phyloP scores from a whole-genome alignment of 2,329 filamentous ascomycete genomes.

The Calonectria hongkongensis region DNA sequence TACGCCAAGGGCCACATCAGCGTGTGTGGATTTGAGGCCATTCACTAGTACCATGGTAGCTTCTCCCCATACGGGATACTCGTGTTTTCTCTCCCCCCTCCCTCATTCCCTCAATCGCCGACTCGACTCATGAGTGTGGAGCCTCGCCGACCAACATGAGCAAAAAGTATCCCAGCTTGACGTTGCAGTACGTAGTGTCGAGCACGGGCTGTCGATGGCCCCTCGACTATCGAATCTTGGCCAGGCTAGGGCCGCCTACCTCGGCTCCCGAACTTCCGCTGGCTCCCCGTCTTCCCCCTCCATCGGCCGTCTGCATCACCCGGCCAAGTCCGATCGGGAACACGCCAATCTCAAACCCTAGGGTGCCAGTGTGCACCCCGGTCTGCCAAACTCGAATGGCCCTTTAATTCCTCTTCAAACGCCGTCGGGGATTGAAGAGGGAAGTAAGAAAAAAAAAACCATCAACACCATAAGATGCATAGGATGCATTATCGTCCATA shows the following conservation, averaged over 20 bases:
- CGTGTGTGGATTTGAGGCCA: too few species aligned
- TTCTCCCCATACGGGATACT: too few species aligned
- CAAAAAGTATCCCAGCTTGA: background rate
- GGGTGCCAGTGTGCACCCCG: slow-evolving; percentile 10
- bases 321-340: slow-evolving; percentile 37
- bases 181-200: slow-evolving; percentile 1
- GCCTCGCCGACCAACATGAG: background rate
- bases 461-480: slow-evolving; percentile 19
- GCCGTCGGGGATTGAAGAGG: too few species aligned
- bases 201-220: slow-evolving; percentile 27
- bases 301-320: background rate
- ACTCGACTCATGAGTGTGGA: slow-evolving; percentile 12
- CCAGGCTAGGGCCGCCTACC: slow-evolving; percentile 7
- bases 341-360: slow-evolving; percentile 29
- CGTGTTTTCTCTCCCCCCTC: background rate
- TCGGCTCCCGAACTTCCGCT: background rate
- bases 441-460: background rate
- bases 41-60: too few species aligned
- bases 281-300: background rate
- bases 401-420: slow-evolving; percentile 10
- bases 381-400: slow-evolving; percentile 29
- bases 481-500: slow-evolving; percentile 37
- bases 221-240: slow-evolving; percentile 22
- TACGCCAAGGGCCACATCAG: background rate
- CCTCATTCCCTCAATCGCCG: background rate